Base-by-base conservation (phyloP, 2,329 filamentous ascomycete species). In the Diaporthe citri region DNA sequence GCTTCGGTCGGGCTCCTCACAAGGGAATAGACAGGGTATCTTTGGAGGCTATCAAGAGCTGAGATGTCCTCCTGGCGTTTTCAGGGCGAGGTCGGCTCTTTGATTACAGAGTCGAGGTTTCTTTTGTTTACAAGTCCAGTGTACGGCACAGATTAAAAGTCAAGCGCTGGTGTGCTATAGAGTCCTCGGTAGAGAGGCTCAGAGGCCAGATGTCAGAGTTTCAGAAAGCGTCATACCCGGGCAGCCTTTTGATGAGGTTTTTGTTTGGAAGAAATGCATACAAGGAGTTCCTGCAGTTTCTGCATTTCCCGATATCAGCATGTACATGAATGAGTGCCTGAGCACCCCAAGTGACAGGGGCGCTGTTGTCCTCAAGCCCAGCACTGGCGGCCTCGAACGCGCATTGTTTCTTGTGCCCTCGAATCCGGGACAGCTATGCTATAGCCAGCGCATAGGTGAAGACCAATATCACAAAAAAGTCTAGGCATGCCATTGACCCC, bases 1-100 rank as follows among this genome's bases (percentile, higher is more conserved):
- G 52, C 31, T 51, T 51, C 46, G 52, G 74, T 74, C 43, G 67
- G 62, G 56, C 55, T 64, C 51, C 22, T 56, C 76, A 74, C 71
- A 76, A 80, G 79, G 78, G 80, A 81, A 80, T 80, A 82, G 77
- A 81, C 64, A 78, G 79, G 77, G 51, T 71, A 73, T 43, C 56
- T 67, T 71, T 78, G 82, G 83, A 84, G 86, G 85, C 83, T 79
- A 86, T 90, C 88, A 90, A 90, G 88, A 86, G 88, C 88, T 90
- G 88, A 90, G 84, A 83, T 79, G 86, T 88, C 75, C 87, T 88
- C 87, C 83, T 73, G 79, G 83, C 79, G 80, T 83, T 83, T 81
- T 77, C 75, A 48, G 43, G 72, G 60, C 34, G 62, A 74, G 71
- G 57, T 20, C 60, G 71, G 48, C 59, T 74, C 43, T 72, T 59